Conservation (phyloP, 306 rosid genomes). For the Quercus alba region DNA sequence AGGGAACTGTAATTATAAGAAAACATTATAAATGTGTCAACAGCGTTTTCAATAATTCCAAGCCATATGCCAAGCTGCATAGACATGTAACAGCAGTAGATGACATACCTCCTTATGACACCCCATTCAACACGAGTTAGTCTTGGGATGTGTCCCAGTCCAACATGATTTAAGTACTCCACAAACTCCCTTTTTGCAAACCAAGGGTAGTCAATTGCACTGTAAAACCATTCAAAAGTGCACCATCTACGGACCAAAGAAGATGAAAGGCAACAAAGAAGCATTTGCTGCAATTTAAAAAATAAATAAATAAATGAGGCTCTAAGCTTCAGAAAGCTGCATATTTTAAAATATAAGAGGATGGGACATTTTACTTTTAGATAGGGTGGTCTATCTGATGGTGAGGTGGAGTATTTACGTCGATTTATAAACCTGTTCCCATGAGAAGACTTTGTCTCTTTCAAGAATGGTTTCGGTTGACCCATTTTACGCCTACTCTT, state of each 20-base stretch:
- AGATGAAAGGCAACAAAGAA: slow-evolving; percentile 72
- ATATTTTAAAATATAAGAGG: slow-evolving; percentile 2
- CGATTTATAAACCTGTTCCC: slow-evolving; percentile 40
- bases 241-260: slow-evolving; percentile 70
- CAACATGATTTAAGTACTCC: slow-evolving; percentile 95
- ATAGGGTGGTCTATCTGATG: slow-evolving; percentile 21
- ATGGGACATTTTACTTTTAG: slow-evolving; percentile 39
- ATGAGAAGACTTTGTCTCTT: slow-evolving; percentile 36
- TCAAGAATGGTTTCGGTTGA: slow-evolving; percentile 34
- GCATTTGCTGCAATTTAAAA: slow-evolving; percentile 61
- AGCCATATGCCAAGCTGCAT: slow-evolving; percentile 8
- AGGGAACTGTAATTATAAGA: slow-evolving; percentile 72
- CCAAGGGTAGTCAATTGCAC: slow-evolving; percentile 96
- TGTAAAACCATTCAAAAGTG: slow-evolving; percentile 91
- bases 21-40: slow-evolving; percentile 5
- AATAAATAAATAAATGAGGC: slow-evolving; percentile 7
- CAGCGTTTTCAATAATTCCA: background rate
- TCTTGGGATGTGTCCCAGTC: slow-evolving; percentile 80
- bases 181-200: slow-evolving; percentile 86
- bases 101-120: slow-evolving; percentile 71
- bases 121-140: slow-evolving; percentile 94
- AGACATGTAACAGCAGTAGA: slow-evolving; percentile 3
- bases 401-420: slow-evolving; percentile 36
- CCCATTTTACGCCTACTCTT: slow-evolving; percentile 60
- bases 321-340: slow-evolving; percentile 10